Conservation (phyloP, 441 rosid genomes). For the Erodium trifolium region DNA sequence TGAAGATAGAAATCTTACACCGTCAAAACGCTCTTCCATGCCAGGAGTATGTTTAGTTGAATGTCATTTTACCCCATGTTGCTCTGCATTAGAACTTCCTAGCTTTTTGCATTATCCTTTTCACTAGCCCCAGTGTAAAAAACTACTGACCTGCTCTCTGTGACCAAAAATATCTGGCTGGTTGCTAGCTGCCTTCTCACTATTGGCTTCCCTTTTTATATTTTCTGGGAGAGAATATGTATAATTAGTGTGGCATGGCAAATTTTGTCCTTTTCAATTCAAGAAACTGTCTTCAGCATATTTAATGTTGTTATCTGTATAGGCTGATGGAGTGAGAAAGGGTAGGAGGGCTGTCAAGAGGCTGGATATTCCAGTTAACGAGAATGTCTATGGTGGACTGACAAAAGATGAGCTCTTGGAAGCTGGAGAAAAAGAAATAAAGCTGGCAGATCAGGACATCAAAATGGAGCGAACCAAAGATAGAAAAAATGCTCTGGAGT, state of each 20-base stretch:
- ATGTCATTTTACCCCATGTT: background rate
- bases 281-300: background rate
- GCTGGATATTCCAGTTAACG: conserved; percentile 40
- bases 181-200: background rate
- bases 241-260: too few relatives aligned
- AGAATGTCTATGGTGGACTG: conserved; percentile 38
- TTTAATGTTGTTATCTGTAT: conserved; percentile 9
- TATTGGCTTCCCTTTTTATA: background rate
- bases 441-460: conserved; percentile 52
- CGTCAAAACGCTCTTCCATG: conserved; percentile 23
- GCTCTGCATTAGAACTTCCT: background rate
- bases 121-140: background rate
- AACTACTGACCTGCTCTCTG: background rate
- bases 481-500: conserved; percentile 62
- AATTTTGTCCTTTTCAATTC: background rate
- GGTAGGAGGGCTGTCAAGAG: conserved; percentile 30
- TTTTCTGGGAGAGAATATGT: background rate
- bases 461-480: conserved; percentile 60
- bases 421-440: conserved; percentile 45
- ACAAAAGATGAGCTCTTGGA: conserved; percentile 39
- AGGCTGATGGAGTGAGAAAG: conserved; percentile 27
- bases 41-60: conserved; percentile 18
- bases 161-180: background rate
- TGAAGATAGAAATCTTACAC: conserved; percentile 21
- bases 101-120: background rate